Base-by-base conservation (phyloP, 495 filamentous ascomycete species). In the Trichoderma virens region DNA sequence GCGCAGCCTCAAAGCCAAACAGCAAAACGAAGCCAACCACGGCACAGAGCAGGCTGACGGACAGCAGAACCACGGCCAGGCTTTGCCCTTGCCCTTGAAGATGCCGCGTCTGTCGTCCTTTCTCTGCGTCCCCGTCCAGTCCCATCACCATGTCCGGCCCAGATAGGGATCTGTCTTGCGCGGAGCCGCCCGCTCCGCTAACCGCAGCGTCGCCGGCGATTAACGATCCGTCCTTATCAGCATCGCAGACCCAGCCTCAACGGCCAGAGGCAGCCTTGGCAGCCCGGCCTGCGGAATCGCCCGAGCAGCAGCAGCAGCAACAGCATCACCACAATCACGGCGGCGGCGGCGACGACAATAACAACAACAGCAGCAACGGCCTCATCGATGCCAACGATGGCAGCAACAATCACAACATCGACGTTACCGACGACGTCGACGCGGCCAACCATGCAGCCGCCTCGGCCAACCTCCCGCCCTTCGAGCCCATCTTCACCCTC, bases 401-500 rank as follows among this genome's bases (percentile, higher is more conserved):
- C 34, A 18, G 32, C 61, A 62, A 39, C 61, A 62, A 39, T 20
- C 28, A 35, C 23, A n/a, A 2, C 60, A 14, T 16, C 35, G 18
- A 31, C 20, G n/a, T 39, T 3, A 11, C 62, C 34, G 13, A 6
- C 2, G 2, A 6, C 34, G 34, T 13, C 34, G 34, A 0, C 34
- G 34, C 2, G 6, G 34, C 34, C 6, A 13, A 2, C 0, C 34
- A 35, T 13, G 34, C 6, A 35, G n/a, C 31, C 66, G 20, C 64
- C 56, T 41, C 65, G 61, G 39, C 63, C 59, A 0, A 38, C 59
- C 62, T 60, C 27, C 78, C 78, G 2, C 72, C 76, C 62, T 90
- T 90, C 77, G 72, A 77, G 45, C 86, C 88, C 28, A 80, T 89
- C 76, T 90, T 90, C 74, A 80, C 86, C 9, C 77, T 90, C 43